Conservation (phyloP, 2,329 filamentous ascomycete species). For the Neophaeococcomyces mojaviensis region DNA sequence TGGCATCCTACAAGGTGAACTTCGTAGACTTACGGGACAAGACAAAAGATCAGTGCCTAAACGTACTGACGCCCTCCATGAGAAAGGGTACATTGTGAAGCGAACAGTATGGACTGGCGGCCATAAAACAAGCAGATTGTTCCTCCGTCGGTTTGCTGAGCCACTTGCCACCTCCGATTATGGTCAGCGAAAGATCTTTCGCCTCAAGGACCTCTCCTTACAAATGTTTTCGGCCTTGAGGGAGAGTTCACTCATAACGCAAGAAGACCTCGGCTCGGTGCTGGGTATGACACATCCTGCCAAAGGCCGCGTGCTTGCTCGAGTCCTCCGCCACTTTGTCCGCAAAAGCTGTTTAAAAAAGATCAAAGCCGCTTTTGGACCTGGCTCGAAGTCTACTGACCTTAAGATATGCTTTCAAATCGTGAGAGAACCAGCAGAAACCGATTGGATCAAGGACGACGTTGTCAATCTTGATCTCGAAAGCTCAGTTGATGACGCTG, state of each 20-base stretch:
- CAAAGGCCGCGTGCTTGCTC: slow-evolving; percentile 35
- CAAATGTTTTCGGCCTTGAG: slow-evolving; percentile 43
- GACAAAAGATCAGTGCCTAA: slow-evolving; percentile 59
- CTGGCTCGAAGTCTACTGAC: slow-evolving; percentile 28
- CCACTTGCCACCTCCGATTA: not conserved
- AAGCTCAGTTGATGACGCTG: slow-evolving; percentile 14
- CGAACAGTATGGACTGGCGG: slow-evolving; percentile 41
- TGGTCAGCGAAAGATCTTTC: not conserved
- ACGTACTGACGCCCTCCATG: slow-evolving; percentile 49
- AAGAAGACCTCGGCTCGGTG: slow-evolving; percentile 44
- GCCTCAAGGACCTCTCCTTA: not conserved
- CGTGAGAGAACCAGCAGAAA: slow-evolving; percentile 33
- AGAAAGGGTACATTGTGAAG: slow-evolving; percentile 57
- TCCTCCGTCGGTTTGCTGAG: slow-evolving; percentile 42
- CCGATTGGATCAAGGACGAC: slow-evolving; percentile 21
- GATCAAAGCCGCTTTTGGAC: slow-evolving; percentile 36
- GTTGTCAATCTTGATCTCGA: slow-evolving; percentile 25
- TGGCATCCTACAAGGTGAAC: slow-evolving; percentile 52
- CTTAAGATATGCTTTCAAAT: slow-evolving; percentile 38
- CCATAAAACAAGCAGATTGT: slow-evolving; percentile 50
- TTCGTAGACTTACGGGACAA: slow-evolving; percentile 50
- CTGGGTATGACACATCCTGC: slow-evolving; percentile 35
- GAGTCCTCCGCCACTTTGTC: slow-evolving; percentile 39
- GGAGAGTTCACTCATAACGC: slow-evolving; percentile 44
- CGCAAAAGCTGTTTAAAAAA: slow-evolving; percentile 39